Evolutionary conservation across 2,329 filamentous ascomycete species (phyloP).

Genomic region (Macroventuria anomochaeta): DNA sequence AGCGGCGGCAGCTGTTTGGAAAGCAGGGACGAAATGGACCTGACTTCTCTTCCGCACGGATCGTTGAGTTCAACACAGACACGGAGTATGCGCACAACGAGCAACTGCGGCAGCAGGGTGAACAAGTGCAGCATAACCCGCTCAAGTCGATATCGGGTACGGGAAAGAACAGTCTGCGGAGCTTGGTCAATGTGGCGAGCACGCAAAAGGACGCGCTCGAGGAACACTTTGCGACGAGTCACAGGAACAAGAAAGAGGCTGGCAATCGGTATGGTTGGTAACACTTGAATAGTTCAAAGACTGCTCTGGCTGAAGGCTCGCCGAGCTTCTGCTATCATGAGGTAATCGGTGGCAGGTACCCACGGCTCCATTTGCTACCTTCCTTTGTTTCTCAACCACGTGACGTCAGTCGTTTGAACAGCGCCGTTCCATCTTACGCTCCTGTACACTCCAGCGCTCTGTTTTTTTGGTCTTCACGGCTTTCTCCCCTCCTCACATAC

Average conservation of each 20-base stretch:
- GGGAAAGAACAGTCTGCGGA: conserved; percentile 87
- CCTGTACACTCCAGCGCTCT: no score
- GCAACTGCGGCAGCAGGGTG: conserved; percentile 70
- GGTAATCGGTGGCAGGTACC: neutral
- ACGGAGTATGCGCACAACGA: conserved; percentile 87
- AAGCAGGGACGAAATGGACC: conserved; percentile 61
- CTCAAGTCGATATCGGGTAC: conserved; percentile 78
- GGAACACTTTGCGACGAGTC: conserved; percentile 86
- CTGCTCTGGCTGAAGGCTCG: no score
- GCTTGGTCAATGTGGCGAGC: conserved; percentile 82
- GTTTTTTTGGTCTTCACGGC: no score
- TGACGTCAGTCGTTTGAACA: neutral
- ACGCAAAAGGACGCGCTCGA: conserved; percentile 87
- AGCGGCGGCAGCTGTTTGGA: conserved; percentile 85
- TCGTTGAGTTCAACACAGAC: conserved; percentile 90
- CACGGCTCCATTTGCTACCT: neutral
- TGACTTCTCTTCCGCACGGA: conserved; percentile 62
- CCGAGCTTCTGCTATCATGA: no score
- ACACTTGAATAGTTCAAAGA: neutral
- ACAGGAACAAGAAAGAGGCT: conserved; percentile 80
- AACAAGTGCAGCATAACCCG: conserved; percentile 77
- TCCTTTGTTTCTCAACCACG: neutral
- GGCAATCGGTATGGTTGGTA: conserved; percentile 85
- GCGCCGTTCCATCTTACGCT: no score
- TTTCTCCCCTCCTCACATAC: no score